Conservation (phyloP, 2,329 filamentous ascomycete species). For the Kalmusia sp. region DNA sequence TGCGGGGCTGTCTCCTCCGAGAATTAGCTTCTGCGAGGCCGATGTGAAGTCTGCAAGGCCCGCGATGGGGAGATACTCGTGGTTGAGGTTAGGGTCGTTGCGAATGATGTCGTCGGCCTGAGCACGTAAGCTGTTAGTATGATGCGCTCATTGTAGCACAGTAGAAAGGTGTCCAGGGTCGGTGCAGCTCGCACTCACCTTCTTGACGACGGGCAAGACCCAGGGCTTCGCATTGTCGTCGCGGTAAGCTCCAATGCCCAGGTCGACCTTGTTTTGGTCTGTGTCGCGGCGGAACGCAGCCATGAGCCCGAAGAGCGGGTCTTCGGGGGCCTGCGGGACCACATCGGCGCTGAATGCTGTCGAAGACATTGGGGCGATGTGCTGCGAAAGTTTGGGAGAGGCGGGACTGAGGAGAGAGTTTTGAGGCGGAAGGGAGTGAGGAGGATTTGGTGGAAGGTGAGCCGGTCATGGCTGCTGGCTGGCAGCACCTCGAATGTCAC, state of each 20-base stretch:
- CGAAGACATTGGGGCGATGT: constrained; percentile 69
- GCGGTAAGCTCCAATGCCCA: constrained; percentile 94
- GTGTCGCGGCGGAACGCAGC: constrained; percentile 84
- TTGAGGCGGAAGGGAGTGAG: constrained; percentile 19
- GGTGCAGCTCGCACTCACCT: constrained; percentile 65
- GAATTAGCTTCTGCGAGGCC: constrained; percentile 88
- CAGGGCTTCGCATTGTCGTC: constrained; percentile 96
- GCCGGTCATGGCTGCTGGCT: constrained; percentile 37
- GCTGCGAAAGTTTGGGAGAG: constrained; percentile 67
- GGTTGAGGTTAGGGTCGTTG: constrained; percentile 88
- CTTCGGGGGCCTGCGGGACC: constrained; percentile 91
- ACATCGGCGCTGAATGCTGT: constrained; percentile 77
- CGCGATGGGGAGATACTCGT: constrained; percentile 97
- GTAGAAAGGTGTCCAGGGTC: neutral
- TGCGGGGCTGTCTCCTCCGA: constrained; percentile 80
- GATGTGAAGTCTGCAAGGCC: constrained; percentile 84
- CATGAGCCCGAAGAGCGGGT: constrained; percentile 93
- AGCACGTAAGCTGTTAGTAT: constrained; percentile 27
- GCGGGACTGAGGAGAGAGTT: constrained; percentile 44
- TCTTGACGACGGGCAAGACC: constrained; percentile 94
- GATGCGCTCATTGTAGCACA: constrained; percentile 1
- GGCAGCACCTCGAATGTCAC: constrained; percentile 19
- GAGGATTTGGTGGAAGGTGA: constrained; percentile 22
- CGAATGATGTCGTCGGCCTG: constrained; percentile 91
- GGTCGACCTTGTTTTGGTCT: constrained; percentile 82